A percentile compares a stretch with the other conserved stretches of the same genome.
Conservation (phyloP, 495 filamentous ascomycete species). For the Letharia columbiana region DNA sequence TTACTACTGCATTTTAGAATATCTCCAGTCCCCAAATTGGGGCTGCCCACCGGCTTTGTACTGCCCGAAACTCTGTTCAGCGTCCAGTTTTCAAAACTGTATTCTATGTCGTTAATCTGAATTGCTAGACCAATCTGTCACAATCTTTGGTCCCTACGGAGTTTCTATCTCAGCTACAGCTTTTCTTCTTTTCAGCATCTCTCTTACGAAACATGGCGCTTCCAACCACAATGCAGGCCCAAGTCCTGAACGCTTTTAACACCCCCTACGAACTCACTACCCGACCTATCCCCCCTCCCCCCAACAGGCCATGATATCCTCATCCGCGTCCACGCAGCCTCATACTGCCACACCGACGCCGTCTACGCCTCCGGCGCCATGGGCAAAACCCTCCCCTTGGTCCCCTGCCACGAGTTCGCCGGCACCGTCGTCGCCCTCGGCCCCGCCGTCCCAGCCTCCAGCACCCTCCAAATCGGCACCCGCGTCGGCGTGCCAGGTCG, state of each 20-base stretch:
- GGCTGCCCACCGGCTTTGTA: no score
- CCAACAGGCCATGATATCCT: neutral
- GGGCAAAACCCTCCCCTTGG: neutral
- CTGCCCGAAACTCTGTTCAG: no score
- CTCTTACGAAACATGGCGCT: neutral
- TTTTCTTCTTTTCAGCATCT: no score
- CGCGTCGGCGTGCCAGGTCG: slow-evolving; percentile 4
- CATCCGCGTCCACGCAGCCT: neutral
- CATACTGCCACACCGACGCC: slow-evolving; percentile 9
- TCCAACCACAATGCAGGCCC: slow-evolving; percentile 4
- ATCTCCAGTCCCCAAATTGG: no score
- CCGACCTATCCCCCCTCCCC: neutral
- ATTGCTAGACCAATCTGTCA: no score
- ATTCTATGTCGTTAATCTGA: no score
- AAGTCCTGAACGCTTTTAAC: slow-evolving; percentile 8
- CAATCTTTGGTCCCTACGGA: no score
- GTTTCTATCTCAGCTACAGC: no score
- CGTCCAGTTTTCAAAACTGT: no score
- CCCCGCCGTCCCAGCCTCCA: neutral
- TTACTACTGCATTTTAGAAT: no score
- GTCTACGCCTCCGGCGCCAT: slow-evolving; percentile 7
- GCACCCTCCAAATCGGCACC: neutral
- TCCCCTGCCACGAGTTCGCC: slow-evolving; percentile 8
- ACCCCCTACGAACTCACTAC: slow-evolving; percentile 1
- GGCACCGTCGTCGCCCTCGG: slow-evolving; percentile 5